These are phyloP conservation scores for Ganoderma boninense DNA, from an alignment of 1,284 basidiomycete genomes.

Conservation along the genomic window DNA sequence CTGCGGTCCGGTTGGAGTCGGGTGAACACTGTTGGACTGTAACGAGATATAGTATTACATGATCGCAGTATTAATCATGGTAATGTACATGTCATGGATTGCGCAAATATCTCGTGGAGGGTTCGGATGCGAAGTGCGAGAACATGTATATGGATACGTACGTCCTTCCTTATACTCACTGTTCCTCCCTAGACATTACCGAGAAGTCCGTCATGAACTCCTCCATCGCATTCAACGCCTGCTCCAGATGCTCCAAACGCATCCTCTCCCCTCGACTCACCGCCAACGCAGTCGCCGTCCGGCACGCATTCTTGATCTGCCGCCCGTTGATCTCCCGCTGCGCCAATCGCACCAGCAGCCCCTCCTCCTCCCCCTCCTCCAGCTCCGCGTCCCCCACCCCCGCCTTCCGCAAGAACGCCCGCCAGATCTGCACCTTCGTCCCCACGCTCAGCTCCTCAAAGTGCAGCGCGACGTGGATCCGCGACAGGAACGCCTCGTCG, in stretches of 20 bases:
- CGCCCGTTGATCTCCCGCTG: slow-evolving; percentile 62
- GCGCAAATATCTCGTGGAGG: no score
- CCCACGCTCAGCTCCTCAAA: slow-evolving; percentile 58
- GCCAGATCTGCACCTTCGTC: slow-evolving; percentile 62
- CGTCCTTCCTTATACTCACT: no score
- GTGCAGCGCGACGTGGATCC: slow-evolving; percentile 69
- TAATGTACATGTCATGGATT: no score
- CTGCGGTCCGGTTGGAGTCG: no score
- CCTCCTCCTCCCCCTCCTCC: slow-evolving; percentile 46
- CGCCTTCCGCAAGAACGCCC: slow-evolving; percentile 57
- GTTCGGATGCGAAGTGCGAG: no score
- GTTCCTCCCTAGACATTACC: slow-evolving; percentile 1
- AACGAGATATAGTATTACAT: no score
- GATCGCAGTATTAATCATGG: no score
- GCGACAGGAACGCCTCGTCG: slow-evolving; percentile 72
- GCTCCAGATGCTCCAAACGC: slow-evolving; percentile 54
- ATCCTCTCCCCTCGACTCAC: slow-evolving; percentile 54
- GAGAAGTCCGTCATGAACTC: slow-evolving; percentile 26
- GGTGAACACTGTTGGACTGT: no score
- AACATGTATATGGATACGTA: not conserved
- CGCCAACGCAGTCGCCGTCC: slow-evolving; percentile 66
- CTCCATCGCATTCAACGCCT: slow-evolving; percentile 58
- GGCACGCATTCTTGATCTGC: slow-evolving; percentile 70
- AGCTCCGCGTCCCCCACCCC: slow-evolving; percentile 36
- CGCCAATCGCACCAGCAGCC: slow-evolving; percentile 53